Evolutionary conservation across 148 eudicot genomes (phyloP).

Genomic region (Hydrangea macrophylla): DNA sequence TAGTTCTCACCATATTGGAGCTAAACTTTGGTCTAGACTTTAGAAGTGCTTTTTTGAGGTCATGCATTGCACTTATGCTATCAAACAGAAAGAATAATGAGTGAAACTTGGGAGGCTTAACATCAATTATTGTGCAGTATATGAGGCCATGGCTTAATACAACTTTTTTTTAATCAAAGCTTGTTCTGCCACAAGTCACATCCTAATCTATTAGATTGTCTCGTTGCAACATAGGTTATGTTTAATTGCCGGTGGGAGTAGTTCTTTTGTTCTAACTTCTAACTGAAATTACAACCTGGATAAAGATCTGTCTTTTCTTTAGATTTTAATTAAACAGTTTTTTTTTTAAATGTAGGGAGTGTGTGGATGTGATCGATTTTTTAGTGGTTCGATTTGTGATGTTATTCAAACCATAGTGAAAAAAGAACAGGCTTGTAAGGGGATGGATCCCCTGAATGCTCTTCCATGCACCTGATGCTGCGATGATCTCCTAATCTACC

Average conservation of each 20-base stretch:
- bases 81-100: too few species aligned
- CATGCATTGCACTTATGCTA: too few species aligned
- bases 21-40: too few species aligned
- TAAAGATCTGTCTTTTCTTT: background rate
- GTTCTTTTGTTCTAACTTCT: too few species aligned
- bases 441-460: slow-evolving; percentile 55
- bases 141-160: too few species aligned
- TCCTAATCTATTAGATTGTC: background rate
- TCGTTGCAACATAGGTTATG: background rate
- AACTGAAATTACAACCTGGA: too few species aligned
- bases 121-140: too few species aligned
- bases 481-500: slow-evolving; percentile 57
- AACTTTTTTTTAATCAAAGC: too few species aligned
- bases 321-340: background rate
- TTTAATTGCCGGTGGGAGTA: background rate
- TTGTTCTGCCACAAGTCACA: background rate
- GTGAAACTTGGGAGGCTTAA: too few species aligned
- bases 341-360: slow-evolving; percentile 31
- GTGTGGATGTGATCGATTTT: slow-evolving; percentile 52
- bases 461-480: slow-evolving; percentile 59
- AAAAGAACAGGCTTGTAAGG: slow-evolving; percentile 48
- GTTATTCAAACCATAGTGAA: slow-evolving; percentile 30
- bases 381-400: slow-evolving; percentile 37
- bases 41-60: too few species aligned
- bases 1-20: too few species aligned